phyloP scores from a whole-genome alignment of 805 yeast genomes.

The Candida schatavii region DNA sequence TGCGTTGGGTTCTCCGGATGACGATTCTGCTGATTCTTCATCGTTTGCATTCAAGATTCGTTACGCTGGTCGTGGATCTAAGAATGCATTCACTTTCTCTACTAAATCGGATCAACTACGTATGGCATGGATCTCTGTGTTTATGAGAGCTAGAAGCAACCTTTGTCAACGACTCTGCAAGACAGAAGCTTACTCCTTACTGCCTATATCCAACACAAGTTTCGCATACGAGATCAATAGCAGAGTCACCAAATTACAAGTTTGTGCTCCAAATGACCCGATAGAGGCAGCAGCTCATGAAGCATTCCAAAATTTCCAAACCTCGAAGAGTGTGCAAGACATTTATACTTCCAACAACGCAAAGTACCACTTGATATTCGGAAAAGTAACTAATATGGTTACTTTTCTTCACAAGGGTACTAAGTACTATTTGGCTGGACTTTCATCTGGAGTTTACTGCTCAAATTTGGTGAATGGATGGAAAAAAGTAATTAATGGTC shows the following conservation, averaged over 20 bases:
- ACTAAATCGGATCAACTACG: slow-evolving; percentile 50
- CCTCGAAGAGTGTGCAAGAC: slow-evolving; percentile 18
- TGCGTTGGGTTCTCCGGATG: neutral
- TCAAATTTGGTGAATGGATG: slow-evolving; percentile 48
- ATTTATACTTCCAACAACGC: slow-evolving; percentile 20
- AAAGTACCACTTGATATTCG: slow-evolving; percentile 24
- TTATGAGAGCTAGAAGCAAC: slow-evolving; percentile 46
- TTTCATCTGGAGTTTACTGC: slow-evolving; percentile 61
- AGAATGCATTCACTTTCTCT: slow-evolving; percentile 50
- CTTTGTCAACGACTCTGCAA: slow-evolving; percentile 27
- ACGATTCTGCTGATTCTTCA: slow-evolving; percentile 23
- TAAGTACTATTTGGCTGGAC: slow-evolving; percentile 54
- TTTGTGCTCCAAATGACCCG: slow-evolving; percentile 52
- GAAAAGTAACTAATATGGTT: slow-evolving; percentile 42
- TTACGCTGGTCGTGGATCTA: slow-evolving; percentile 54
- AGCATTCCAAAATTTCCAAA: slow-evolving; percentile 17
- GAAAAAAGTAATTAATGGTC: slow-evolving; percentile 54
- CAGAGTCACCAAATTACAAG: slow-evolving; percentile 49
- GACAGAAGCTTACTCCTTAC: slow-evolving; percentile 53
- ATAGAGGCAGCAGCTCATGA: slow-evolving; percentile 33
- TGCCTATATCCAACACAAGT: slow-evolving; percentile 52
- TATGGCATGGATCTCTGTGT: slow-evolving; percentile 53
- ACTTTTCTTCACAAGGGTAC: slow-evolving; percentile 45
- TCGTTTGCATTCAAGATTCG: slow-evolving; percentile 51
- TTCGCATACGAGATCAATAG: slow-evolving; percentile 64